Evolutionary conservation across 169 alveolate species (phyloP), one percentile per base, ranked within the genome.

Genomic region (Plasmodium falciparum): DNA sequence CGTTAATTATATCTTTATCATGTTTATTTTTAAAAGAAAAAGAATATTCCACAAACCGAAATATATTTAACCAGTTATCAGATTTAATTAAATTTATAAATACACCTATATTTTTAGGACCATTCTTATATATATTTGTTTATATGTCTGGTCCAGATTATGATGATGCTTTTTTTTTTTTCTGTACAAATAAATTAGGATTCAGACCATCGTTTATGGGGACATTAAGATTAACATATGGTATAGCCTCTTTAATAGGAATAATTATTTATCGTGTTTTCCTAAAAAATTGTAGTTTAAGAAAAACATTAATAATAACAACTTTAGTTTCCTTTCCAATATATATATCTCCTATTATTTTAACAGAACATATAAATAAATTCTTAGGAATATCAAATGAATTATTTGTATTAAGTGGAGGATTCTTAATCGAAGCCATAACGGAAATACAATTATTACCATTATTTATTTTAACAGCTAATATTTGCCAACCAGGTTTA

Each of bases 131-230:
- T 93, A 97, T 97, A 15, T 94, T 97, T 83, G 63, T 95, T 62
- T 96, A 95, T 54, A 95, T 94, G 43, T 93, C 97, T 67, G 98
- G 98, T 11, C 98, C 98, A 9, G 98, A 96, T 63, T 96, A 96
- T 73, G 97, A 95, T 39, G 99, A 98, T 74, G 98, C 99, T 1
- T 94, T 98, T 95, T 98, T 98, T 93, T 98, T 96, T 93, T 98
- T 93, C 89, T 96, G 97, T 71, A 97, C 99, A 3, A 96, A 97
- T 88, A 96, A 94, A 22, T 94, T 98, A 69, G 96, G 98, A 11
- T 98, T 98, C 88, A 93, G 96, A 24, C 99, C 99, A 20, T 95
- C 97, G 29, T 97, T 97, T 89, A 95, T 98, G 96, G 99, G 99
- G 1, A 94, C 97, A n/a, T 88, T 98, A 70, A 90, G 98, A 92